Evolutionary conservation across 371 early-diverging fungal species (phyloP).

Genomic region (Lichtheimia ornata): DNA sequence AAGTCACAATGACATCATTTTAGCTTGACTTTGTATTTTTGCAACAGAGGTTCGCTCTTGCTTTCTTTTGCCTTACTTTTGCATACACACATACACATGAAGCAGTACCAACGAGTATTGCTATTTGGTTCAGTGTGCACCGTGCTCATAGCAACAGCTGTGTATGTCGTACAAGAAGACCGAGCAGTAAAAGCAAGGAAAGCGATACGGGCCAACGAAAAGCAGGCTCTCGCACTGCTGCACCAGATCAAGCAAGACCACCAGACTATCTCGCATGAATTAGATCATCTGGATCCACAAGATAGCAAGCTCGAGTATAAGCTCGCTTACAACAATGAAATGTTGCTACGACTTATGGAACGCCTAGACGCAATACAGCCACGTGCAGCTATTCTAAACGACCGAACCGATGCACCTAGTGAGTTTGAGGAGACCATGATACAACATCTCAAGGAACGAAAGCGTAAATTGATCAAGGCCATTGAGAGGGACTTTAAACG

Average conservation of each 20-base stretch:
- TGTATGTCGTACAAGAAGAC: constrained; percentile 37
- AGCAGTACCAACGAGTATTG: background rate
- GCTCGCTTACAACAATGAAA: constrained; percentile 37
- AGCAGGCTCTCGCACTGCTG: constrained; percentile 20
- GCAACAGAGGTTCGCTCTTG: too few species aligned
- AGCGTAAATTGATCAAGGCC: constrained; percentile 24
- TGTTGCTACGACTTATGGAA: constrained; percentile 37
- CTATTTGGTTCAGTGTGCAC: background rate
- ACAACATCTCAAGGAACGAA: constrained; percentile 30
- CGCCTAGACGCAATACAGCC: constrained; percentile 43
- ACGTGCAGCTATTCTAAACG: constrained; percentile 19
- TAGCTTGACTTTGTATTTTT: too few species aligned
- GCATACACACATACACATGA: background rate
- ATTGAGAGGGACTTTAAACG: constrained; percentile 15
- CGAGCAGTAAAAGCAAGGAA: constrained; percentile 30
- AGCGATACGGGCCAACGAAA: constrained; percentile 19
- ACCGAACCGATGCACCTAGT: constrained; percentile 11
- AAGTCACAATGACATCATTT: too few species aligned
- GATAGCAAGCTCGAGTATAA: constrained; percentile 20
- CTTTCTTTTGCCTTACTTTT: too few species aligned
- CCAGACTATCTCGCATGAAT: constrained; percentile 16
- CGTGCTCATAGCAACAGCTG: background rate
- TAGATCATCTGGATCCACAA: constrained; percentile 12
- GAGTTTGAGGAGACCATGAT: constrained; percentile 24
- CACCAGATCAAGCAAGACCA: constrained; percentile 30